A percentile compares a stretch with the other conserved stretches of the same genome.
Conservation (phyloP, 1,284 basidiomycete genomes). For the Phaffia rhodozyma region DNA sequence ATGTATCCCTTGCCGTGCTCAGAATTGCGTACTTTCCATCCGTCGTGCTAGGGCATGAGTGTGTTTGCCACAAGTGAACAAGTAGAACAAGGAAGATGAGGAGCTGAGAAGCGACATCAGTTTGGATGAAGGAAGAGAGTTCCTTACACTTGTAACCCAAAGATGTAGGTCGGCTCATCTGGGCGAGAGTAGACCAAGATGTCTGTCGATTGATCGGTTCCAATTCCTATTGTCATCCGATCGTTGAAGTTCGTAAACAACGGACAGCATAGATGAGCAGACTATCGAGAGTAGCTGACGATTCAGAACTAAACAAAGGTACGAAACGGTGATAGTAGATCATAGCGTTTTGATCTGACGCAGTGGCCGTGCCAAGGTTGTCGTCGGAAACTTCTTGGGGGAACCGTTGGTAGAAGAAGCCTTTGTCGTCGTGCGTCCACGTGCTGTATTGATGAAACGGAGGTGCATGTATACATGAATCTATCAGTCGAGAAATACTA, state of each 20-base stretch:
- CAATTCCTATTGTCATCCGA: neutral
- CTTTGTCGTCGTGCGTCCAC: constrained; percentile 64
- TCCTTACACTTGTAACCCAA: constrained; percentile 34
- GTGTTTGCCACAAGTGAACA: neutral
- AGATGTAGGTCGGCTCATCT: constrained; percentile 57
- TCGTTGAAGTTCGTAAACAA: neutral
- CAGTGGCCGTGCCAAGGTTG: constrained; percentile 48
- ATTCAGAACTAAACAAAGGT: neutral
- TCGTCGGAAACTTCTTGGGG: constrained; percentile 44
- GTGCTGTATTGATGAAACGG: too few relatives aligned
- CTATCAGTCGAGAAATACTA: neutral
- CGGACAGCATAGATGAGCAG: neutral
- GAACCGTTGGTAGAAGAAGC: constrained; percentile 71
- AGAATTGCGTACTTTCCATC: constrained; percentile 56
- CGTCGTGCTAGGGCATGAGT: constrained; percentile 20
- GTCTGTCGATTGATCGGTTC: constrained; percentile 46
- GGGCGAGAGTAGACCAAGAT: constrained; percentile 52
- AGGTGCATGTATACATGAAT: neutral
- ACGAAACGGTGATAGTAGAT: constrained; percentile 57
- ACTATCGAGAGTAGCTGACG: neutral
- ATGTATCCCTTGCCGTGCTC: constrained; percentile 4
- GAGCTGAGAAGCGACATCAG: too few relatives aligned
- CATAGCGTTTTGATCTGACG: constrained; percentile 54
- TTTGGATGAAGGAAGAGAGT: too few relatives aligned
- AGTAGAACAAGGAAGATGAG: too few relatives aligned